Evolutionary conservation across 805 yeast species (phyloP), one percentile per base, ranked within the genome.

Genomic region (Wickerhamiella vanderwaltii): DNA sequence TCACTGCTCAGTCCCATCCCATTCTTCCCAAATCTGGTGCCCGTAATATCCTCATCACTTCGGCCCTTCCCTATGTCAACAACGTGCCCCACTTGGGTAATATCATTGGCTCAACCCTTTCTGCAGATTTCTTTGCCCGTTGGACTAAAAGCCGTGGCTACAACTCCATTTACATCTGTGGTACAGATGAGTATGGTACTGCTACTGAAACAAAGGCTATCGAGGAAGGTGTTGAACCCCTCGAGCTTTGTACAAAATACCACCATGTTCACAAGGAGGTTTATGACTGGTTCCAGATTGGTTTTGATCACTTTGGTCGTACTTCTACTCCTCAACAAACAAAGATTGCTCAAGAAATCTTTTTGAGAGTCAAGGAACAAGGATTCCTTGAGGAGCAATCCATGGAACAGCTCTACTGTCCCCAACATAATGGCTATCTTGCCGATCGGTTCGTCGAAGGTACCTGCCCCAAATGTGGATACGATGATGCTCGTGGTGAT

Each of bases 111-210:
- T 81, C 94, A 24, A 96, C 88, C 29, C 71, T 91, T 49, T 75
- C 86, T 45, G 98, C 98, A 25, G 99, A 91, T 65, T 83, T 88
- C 48, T 91, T 73, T 63, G 72, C 96, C 43, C 77, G 97, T 58
- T 91, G 83, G 62, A 75, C 82, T 59, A 87, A 86, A 62, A 77
- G 79, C 53, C 77, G 95, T 68, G 82, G 85, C 61, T 79, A 79
- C 65, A 91, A 87, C 60, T 69, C 94, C 16, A 66, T 91, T 49
- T 91, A 67, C 56, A 65, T 91, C 44, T 86, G 98, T 64, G 99
- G 99, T 65, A 91, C 98, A 29, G 99, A 91, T 60, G 99, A 91
- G 65, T 91, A 91, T 60, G 99, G 99, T 60, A 91, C 99, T 44
- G 99, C 99, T 35, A 91, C 98, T 12, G 99, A 91, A 63, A 91